phyloP scores from a whole-genome alignment of 2,329 filamentous ascomycete species.

The Aspergillus udagawae region DNA sequence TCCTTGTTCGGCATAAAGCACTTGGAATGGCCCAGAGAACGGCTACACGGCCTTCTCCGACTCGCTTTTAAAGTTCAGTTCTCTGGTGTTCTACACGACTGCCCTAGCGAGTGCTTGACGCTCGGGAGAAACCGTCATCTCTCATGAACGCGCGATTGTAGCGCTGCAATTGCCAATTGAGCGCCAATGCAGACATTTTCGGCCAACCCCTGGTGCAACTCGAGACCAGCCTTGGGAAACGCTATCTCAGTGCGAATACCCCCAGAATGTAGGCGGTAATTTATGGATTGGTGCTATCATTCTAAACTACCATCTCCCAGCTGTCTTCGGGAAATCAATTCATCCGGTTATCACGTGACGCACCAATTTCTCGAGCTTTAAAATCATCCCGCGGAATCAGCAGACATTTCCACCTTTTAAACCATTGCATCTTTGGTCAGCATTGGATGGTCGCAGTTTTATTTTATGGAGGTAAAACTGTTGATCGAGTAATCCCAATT shows the following conservation, averaged over 20 bases:
- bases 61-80: background rate
- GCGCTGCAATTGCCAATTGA: background rate
- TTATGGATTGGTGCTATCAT: background rate
- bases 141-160: background rate
- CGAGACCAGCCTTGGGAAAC: background rate
- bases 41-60: background rate
- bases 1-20: background rate
- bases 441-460: background rate
- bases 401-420: background rate
- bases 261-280: background rate
- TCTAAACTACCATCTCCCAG: background rate
- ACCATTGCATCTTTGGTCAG: background rate
- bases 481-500: background rate
- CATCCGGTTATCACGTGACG: constrained; percentile 20
- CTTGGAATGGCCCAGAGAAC: background rate
- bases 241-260: background rate
- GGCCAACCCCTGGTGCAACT: background rate
- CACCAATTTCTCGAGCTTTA: constrained; percentile 18
- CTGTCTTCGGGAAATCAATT: constrained; percentile 7
- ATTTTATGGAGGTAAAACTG: background rate
- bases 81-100: background rate
- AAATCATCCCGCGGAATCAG: constrained; percentile 12
- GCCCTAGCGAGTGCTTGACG: background rate
- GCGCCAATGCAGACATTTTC: background rate
- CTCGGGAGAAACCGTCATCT: too few species aligned